Base-by-base conservation (phyloP, 805 yeast species). In the Wickerhamiella alocasiicola region DNA sequence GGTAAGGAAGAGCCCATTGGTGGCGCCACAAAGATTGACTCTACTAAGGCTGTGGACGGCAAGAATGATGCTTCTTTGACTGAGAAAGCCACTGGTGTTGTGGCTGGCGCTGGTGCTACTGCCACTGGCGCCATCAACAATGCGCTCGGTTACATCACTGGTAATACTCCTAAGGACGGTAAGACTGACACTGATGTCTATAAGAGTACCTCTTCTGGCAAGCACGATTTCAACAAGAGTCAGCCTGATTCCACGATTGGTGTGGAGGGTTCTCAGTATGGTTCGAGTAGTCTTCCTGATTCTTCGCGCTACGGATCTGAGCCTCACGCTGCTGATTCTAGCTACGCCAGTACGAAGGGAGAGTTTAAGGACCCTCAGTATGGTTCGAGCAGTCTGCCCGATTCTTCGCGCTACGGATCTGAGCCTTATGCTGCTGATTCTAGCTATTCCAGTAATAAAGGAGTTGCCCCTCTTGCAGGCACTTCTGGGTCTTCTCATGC, bases 91-190 rank as follows among this genome's bases (percentile, higher is more conserved):
- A 21, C 24, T 16, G 32, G 33, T 6, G 9, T 29, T 6, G 27
- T 25, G 12, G 39, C 39, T 20, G 33, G 26, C 18, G 39, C 29
- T 13, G 39, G 39, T 20, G 39, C 39, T 9, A 19, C 39, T n/a
- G 39, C 12, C 13, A 21, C 33, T 9, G 27, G 28, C 20, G 21
- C 33, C 3, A 4, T 31, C 16, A 31, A 19, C 35, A 31, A n/a
- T 9, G 35, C 35, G 4, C 25, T 31, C 3, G 39, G 28, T 19
- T 19, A 17, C 9, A 29, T 13, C 12, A 15, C 13, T n/a, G 36
- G 16, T 21, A 12, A 20, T 4, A 18, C 28, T 26, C 21, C 38
- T 18, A 17, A 27, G 17, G 31, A 30, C 17, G 20, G 29, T 12
- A 12, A n/a, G 17, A n/a, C n/a, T n/a, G n/a, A n/a, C n/a, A 23